Evolutionary conservation across 495 filamentous ascomycete species (phyloP), one percentile per base, ranked within the genome.

Genomic region (Glarea lozoyensis): DNA sequence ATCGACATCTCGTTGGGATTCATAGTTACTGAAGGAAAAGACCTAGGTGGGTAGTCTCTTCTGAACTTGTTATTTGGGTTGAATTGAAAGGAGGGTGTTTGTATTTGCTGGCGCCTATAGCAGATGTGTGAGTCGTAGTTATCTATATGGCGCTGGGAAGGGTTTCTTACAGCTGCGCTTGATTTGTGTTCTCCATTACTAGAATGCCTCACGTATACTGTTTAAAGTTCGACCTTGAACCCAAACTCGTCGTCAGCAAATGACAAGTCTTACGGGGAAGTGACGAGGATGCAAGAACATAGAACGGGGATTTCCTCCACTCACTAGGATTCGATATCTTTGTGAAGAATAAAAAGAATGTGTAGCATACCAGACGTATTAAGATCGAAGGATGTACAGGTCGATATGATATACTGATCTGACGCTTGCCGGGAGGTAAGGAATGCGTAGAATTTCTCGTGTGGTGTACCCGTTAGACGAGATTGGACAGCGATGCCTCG

Each of bases 31-130:
- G 51, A 24, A 15, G 55, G 52, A 35, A 52, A 58, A 11, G 55
- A 52, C 21, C 55, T 45, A 30, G 55, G 48, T 31, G 52, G 51
- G n/a, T 49, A 45, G 43, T 58, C 55, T 46, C 49, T 55, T 37
- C 51, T 48, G 38, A 58, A 58, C 27, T 52, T 54, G 40, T 45
- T 54, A 40, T 53, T 49, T 27, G 45, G 45, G 33, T 55, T 58
- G 40, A 58, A 55, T 22, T 48, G 49, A 38, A 55, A 54, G 45
- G 52, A 52, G 17, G 55, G 55, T 46, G 45, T 47, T 41, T 49
- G 51, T 46, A 54, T 48, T 44, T 54, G 50, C 35, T 49, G 54
- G 37, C 47, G 50, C 25, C 54, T 57, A 29, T 21, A 12, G 42
- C n/a, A n/a, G n/a, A 12, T 35, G 10, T 20, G 42, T 53, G 35